Conservation (phyloP, 2,329 filamentous ascomycete species). For the Sporothrix protearum region DNA sequence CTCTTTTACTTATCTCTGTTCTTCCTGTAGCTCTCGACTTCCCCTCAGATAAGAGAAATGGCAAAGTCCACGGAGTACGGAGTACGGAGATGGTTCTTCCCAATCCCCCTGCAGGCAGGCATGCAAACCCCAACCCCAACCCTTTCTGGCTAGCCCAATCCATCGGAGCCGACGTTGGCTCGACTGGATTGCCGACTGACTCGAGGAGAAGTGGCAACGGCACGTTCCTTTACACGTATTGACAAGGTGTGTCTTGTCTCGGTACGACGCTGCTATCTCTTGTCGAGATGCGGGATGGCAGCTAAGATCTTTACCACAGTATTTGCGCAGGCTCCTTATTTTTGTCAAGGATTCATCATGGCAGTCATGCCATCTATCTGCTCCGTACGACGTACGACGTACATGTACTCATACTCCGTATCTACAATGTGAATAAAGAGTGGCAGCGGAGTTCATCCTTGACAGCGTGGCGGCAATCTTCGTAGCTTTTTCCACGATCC, state of each 20-base stretch:
- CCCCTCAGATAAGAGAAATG: neutral
- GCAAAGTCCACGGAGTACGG: neutral
- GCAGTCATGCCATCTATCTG: neutral
- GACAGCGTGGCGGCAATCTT: neutral
- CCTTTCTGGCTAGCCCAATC: neutral
- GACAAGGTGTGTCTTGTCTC: no score
- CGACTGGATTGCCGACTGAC: no score
- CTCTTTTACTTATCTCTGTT: neutral
- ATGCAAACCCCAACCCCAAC: neutral
- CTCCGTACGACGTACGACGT: neutral
- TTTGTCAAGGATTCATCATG: neutral
- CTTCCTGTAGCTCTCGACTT: neutral
- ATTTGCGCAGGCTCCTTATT: neutral
- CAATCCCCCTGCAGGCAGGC: no score
- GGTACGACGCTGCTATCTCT: neutral
- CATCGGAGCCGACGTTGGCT: neutral
- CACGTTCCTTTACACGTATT: neutral
- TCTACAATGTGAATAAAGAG: neutral
- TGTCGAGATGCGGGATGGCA: neutral
- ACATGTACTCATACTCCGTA: no score
- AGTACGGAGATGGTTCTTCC: no score
- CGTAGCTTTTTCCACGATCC: neutral
- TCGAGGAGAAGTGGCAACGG: no score
- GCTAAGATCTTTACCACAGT: neutral
- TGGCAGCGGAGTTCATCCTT: neutral